These are phyloP conservation scores for Trichoderma lentiforme DNA, from an alignment of 2,329 filamentous ascomycete genomes.

Conservation along the genomic window DNA sequence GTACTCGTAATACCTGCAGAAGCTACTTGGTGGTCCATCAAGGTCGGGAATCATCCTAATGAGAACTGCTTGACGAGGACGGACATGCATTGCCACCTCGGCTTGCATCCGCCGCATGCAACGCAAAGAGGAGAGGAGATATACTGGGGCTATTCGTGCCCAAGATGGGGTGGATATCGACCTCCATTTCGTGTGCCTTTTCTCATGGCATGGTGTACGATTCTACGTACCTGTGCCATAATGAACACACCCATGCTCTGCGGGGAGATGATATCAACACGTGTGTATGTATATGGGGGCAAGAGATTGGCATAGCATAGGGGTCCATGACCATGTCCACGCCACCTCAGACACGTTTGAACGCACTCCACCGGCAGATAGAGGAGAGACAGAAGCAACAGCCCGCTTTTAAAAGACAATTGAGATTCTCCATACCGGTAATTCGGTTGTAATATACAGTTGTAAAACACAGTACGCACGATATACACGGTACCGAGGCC, in stretches of 20 bases:
- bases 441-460: background rate
- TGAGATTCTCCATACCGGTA: background rate
- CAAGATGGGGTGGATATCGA: background rate
- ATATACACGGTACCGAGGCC: background rate
- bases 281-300: background rate
- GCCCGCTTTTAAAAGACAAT: background rate
- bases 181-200: background rate
- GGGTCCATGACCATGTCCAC: background rate
- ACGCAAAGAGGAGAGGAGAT: background rate
- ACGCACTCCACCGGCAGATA: background rate
- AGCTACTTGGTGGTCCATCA: background rate
- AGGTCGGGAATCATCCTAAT: background rate
- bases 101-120: background rate
- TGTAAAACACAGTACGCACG: background rate
- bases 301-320: background rate
- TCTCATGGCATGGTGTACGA: background rate
- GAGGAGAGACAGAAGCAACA: background rate
- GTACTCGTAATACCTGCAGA: background rate
- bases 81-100: slow-evolving; percentile 7
- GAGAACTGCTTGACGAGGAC: background rate
- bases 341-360: background rate
- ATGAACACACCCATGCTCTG: background rate
- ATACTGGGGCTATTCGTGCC: background rate
- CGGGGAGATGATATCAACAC: background rate
- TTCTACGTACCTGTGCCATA: background rate